A percentile compares a stretch with the other conserved stretches of the same genome.
Evolutionary conservation across 73 alveolate species (phyloP).

Genomic region (Paramecium bursaria): DNA sequence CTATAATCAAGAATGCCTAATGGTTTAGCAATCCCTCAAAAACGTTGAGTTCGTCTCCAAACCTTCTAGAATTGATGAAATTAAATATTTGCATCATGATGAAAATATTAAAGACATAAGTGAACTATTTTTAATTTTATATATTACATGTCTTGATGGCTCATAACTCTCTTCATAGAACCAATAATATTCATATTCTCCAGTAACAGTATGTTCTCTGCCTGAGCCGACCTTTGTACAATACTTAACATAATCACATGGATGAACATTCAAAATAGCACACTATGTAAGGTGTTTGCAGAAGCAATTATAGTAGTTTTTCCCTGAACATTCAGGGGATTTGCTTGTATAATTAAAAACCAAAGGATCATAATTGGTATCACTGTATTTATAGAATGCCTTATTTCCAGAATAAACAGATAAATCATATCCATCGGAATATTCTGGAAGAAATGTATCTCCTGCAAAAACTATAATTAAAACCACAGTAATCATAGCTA

Average conservation of each 20-base stretch:
- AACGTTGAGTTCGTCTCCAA: slow-evolving; percentile 86
- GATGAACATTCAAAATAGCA: no score
- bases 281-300: no score
- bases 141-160: slow-evolving; percentile 80
- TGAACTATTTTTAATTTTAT: slow-evolving; percentile 61
- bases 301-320: no score
- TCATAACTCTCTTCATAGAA: slow-evolving; percentile 71
- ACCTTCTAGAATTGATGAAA: slow-evolving; percentile 85
- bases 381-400: slow-evolving; percentile 20
- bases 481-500: slow-evolving; percentile 81
- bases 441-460: slow-evolving; percentile 68
- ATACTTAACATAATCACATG: not conserved
- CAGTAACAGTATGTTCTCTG: slow-evolving; percentile 71
- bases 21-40: slow-evolving; percentile 68
- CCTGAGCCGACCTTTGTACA: slow-evolving; percentile 69
- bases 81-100: slow-evolving; percentile 86
- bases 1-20: slow-evolving; percentile 46
- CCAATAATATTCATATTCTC: slow-evolving; percentile 74
- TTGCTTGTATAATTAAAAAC: no score
- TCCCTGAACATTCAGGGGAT: no score
- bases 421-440: slow-evolving; percentile 61
- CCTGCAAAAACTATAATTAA: slow-evolving; percentile 73
- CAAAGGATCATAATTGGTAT: slow-evolving; percentile 24
- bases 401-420: slow-evolving; percentile 25
- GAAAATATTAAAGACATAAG: slow-evolving; percentile 88